Percentiles rank a stretch among this genome's conserved stretches.
Evolutionary conservation across 495 filamentous ascomycete genomes (phyloP).

Genomic region (Penicillium robsamsonii): DNA sequence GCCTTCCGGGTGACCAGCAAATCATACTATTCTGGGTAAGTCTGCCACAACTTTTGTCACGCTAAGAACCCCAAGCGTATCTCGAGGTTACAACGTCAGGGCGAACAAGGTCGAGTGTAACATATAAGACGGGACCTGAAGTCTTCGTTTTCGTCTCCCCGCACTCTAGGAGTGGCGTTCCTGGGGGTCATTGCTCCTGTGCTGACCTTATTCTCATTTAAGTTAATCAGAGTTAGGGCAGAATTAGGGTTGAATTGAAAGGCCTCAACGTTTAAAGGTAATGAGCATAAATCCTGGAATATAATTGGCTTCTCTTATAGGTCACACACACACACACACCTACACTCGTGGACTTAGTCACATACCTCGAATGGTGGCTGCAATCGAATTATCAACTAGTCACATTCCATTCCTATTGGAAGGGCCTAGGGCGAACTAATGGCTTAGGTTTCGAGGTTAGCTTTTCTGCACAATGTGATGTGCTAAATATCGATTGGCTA

Average conservation of each 20-base stretch:
- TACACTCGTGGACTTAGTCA: constrained; percentile 15
- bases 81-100: background rate
- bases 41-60: background rate
- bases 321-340: constrained; percentile 11
- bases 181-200: background rate
- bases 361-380: constrained; percentile 19
- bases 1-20: background rate
- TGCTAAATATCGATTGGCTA: constrained; percentile 10
- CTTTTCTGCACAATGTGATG: constrained; percentile 7
- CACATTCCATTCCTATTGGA: constrained; percentile 26
- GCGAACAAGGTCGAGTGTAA: background rate
- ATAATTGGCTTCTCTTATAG: background rate
- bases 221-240: constrained; percentile 6
- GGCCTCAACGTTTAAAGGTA: background rate
- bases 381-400: constrained; percentile 25
- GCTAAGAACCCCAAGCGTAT: no score
- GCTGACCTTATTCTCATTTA: constrained; percentile 6
- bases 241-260: background rate
- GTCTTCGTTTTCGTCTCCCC: background rate
- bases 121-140: background rate
- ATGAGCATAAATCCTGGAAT: background rate
- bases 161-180: background rate
- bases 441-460: constrained; percentile 7
- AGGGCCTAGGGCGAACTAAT: constrained; percentile 13
- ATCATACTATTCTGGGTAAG: background rate